Evolutionary conservation across 352 stramenopile species (phyloP).

Genomic region (Bremia lactucae): DNA sequence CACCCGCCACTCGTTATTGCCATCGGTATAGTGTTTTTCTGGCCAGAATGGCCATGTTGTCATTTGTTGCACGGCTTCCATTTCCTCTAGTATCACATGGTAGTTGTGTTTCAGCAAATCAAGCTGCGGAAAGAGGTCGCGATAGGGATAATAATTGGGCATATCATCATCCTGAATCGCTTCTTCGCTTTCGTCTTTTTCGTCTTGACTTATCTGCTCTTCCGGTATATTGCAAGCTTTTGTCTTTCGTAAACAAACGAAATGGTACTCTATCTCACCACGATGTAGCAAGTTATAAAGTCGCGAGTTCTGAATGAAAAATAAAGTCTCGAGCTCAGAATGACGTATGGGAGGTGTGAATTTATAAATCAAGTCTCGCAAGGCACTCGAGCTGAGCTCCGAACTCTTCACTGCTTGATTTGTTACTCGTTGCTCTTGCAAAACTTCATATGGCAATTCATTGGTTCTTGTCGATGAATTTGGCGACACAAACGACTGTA

Average conservation of each 20-base stretch:
- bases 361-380: conserved; percentile 25
- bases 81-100: conserved; percentile 70
- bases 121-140: conserved; percentile 69
- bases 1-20: conserved; percentile 69
- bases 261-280: conserved; percentile 40
- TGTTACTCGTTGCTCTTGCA: conserved; percentile 38
- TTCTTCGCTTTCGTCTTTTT: conserved; percentile 29
- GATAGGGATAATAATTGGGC: conserved; percentile 69
- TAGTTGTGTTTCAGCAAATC: conserved; percentile 59
- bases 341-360: conserved; percentile 38
- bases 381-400: conserved; percentile 27
- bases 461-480: conserved; percentile 24
- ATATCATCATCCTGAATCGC: conserved; percentile 63
- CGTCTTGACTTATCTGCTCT: conserved; percentile 24
- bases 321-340: conserved; percentile 41
- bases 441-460: conserved; percentile 25
- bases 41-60: conserved; percentile 76
- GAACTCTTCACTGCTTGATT: conserved; percentile 32
- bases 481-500: conserved; percentile 28
- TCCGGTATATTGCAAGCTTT: conserved; percentile 16
- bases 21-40: conserved; percentile 73
- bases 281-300: conserved; percentile 35
- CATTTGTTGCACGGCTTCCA: conserved; percentile 39
- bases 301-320: conserved; percentile 35
- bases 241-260: conserved; percentile 37